A percentile compares a stretch with the other conserved stretches of the same genome.
phyloP scores from a whole-genome alignment of 2,329 filamentous ascomycete species.

The Pestalotiopsis sp. region DNA sequence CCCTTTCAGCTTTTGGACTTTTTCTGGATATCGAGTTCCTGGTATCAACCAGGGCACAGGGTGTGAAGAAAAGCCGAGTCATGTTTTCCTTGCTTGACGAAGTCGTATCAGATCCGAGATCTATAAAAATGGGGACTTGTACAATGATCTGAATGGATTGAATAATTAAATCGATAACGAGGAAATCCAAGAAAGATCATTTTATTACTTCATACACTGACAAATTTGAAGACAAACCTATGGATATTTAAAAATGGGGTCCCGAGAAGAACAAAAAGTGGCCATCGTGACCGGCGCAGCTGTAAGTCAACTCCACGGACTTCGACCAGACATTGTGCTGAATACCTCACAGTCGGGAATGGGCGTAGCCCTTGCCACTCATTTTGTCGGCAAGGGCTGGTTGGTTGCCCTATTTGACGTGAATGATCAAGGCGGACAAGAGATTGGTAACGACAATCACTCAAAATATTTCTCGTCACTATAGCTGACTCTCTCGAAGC shows the following conservation, averaged over 20 bases:
- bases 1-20: slow-evolving; percentile 22
- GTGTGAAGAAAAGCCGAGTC: background rate
- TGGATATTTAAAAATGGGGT: background rate
- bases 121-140: background rate
- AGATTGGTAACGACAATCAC: slow-evolving; percentile 29
- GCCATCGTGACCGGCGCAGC: slow-evolving; percentile 43
- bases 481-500: background rate
- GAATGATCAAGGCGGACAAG: slow-evolving; percentile 31
- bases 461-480: background rate
- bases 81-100: background rate
- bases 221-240: background rate
- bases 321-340: background rate
- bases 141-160: background rate
- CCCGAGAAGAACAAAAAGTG: slow-evolving; percentile 26
- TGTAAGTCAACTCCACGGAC: slow-evolving; percentile 29
- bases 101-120: background rate
- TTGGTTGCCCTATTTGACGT: slow-evolving; percentile 42
- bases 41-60: background rate
- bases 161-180: no score
- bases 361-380: slow-evolving; percentile 41
- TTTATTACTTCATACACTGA: background rate
- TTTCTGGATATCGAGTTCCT: background rate
- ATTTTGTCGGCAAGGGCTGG: slow-evolving; percentile 29
- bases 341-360: slow-evolving; percentile 46
- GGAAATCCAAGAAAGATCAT: no score